Evolutionary conservation across 768 basidiomycete species (phyloP).

Genomic region (Trametes coccinea): DNA sequence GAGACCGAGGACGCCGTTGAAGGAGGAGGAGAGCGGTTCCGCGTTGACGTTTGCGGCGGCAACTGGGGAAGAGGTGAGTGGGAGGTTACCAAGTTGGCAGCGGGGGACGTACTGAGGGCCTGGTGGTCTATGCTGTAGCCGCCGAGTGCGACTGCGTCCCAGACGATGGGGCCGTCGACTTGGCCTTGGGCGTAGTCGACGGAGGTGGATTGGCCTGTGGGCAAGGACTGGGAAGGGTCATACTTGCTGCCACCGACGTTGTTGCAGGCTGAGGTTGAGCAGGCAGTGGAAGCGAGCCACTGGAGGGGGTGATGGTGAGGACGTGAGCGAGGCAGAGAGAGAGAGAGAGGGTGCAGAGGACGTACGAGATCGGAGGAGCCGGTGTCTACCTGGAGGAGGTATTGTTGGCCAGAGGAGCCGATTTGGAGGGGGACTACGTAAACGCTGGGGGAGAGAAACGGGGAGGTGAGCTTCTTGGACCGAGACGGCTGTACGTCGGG

Average conservation of each 20-base stretch:
- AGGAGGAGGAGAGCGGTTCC: conserved; percentile 59
- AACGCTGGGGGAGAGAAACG: too few relatives aligned
- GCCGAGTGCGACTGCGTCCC: conserved; percentile 60
- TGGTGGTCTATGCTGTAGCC: conserved; percentile 64
- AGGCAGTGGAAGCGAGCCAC: conserved; percentile 77
- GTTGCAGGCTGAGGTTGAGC: conserved; percentile 54
- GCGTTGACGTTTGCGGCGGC: conserved; percentile 53
- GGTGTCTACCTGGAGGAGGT: conserved; percentile 72
- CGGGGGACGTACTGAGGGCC: conserved; percentile 57
- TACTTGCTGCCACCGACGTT: conserved; percentile 51
- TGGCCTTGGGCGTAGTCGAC: conserved; percentile 63
- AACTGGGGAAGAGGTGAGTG: conserved; percentile 38
- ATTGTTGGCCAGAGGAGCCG: conserved; percentile 46
- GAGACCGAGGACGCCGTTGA: conserved; percentile 72
- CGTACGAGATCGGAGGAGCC: conserved; percentile 80
- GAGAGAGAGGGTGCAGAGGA: conserved; percentile 16
- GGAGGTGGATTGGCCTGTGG: conserved; percentile 45
- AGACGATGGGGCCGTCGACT: conserved; percentile 64
- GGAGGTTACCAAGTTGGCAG: background rate
- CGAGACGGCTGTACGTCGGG: too few relatives aligned
- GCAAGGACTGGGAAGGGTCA: conserved; percentile 49
- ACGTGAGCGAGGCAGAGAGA: conserved; percentile 1
- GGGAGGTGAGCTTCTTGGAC: too few relatives aligned
- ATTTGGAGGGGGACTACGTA: conserved; percentile 65
- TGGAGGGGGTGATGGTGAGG: conserved; percentile 29